Base-by-base conservation (phyloP, 352 stramenopile genomes). In the Phytophthora boehmeriae region DNA sequence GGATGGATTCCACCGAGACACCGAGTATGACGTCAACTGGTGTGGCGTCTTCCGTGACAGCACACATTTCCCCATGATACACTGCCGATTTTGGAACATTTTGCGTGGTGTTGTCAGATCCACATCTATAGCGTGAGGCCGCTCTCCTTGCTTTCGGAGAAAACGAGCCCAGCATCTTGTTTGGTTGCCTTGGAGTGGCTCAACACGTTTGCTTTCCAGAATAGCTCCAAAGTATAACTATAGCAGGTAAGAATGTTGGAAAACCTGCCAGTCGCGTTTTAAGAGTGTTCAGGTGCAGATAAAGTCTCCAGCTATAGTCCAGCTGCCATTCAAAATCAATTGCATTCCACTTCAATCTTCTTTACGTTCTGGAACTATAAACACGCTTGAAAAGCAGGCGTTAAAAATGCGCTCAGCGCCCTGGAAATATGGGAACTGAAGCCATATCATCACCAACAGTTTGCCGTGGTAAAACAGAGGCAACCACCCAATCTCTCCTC, bases 351-450 rank as follows among this genome's bases (percentile, higher is more conserved):
- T 30, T 80, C 48, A 86, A 46, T 87, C 66, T 22, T 74, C 55
- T 62, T 81, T 83, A 35, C 20, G 13, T 27, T 73, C 43, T 27
- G 76, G 71, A 47, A 75, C 54, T 49, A 95, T 73, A 55, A 96
- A 95, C 13, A 96, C 70, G 25, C 81, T 95, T 28, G 74, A 66
- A 50, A 95, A 92, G 35, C 55, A 69, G 11, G 68, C 50, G 56
- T 97, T 88, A 48, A 96, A 96, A 58, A 97, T 85, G 39, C 69
- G 73, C 53, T 95, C 73, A 0, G 86, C 88, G 13, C 89, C 89
- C 36, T 87, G 86, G 56, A 97, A 97, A 71, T 97, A 96, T 34
- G 89, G 89, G 60, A 97, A 94, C 67, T 97, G 89, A 11, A 97
- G 86, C 85, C 86, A 96, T 70, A 97, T 80, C 69, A 94, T 82